A percentile compares a stretch with the other conserved stretches of the same genome.
Conservation (phyloP, 495 filamentous ascomycete genomes). For the Platismatia glauca region DNA sequence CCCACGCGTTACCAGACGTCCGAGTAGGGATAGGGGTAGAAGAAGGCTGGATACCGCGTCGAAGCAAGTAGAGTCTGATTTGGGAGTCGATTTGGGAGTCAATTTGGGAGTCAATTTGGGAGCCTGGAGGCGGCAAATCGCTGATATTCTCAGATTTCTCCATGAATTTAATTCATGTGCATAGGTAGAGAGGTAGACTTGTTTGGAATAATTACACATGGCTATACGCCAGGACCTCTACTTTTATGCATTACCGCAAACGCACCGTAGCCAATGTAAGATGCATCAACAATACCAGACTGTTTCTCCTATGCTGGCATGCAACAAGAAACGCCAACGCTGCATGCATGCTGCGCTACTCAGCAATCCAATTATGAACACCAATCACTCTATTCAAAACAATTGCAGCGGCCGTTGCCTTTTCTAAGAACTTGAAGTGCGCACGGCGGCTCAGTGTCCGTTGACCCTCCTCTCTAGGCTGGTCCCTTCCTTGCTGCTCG, state of each 20-base stretch:
- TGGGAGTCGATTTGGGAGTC: no score
- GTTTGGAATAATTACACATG: not conserved
- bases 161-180: no score
- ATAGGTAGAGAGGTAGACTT: no score
- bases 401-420: not conserved
- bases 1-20: no score
- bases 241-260: not conserved
- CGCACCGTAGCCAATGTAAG: not conserved
- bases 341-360: not conserved
- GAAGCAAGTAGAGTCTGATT: no score
- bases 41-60: no score
- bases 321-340: not conserved
- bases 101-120: no score
- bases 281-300: not conserved
- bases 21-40: no score
- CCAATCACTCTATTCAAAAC: not conserved
- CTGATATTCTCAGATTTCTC: no score
- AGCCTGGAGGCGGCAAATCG: no score
- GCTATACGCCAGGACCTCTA: not conserved
- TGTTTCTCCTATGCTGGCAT: not conserved
- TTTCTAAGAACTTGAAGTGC: no score
- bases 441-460: not conserved
- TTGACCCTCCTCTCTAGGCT: not conserved
- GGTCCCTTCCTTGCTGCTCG: not conserved
- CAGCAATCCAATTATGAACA: not conserved